Conservation (phyloP, 345 rosid genomes). For the Eucalyptus globulus region DNA sequence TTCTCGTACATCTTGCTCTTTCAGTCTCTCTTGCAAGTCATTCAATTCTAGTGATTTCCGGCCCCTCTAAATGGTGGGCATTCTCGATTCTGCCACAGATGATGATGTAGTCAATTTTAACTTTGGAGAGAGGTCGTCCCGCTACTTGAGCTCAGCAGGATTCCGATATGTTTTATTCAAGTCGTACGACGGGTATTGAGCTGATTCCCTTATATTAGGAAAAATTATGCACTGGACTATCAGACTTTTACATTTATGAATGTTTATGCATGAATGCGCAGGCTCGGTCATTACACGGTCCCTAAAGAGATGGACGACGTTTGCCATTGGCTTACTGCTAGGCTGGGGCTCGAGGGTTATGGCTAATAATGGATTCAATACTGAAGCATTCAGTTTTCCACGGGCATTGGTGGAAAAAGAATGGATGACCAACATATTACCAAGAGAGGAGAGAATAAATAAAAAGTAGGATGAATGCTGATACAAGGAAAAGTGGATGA, state of each 20-base stretch:
- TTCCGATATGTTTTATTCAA: constrained; percentile 1
- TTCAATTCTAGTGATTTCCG: background rate
- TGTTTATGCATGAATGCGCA: background rate
- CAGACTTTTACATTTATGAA: background rate
- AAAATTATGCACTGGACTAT: background rate
- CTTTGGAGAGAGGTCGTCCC: constrained; percentile 3
- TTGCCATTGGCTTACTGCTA: constrained; percentile 5
- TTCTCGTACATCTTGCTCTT: background rate
- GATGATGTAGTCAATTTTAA: constrained; percentile 7
- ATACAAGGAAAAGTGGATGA: background rate
- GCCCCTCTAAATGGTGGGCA: background rate
- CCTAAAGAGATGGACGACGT: constrained; percentile 9
- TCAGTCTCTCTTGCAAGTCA: background rate
- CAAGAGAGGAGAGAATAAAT: background rate
- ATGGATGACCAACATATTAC: background rate
- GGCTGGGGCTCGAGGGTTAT: constrained; percentile 14
- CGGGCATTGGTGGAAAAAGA: background rate
- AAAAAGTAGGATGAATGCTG: background rate
- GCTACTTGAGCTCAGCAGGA: constrained; percentile 2
- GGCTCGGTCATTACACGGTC: constrained; percentile 8
- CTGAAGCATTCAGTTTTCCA: background rate
- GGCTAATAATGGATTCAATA: background rate
- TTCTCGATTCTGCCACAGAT: background rate
- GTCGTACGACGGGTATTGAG: constrained; percentile 1
- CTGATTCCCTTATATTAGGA: background rate